Conservation (phyloP, 129 eudicot genomes). For the Apium graveolens region DNA sequence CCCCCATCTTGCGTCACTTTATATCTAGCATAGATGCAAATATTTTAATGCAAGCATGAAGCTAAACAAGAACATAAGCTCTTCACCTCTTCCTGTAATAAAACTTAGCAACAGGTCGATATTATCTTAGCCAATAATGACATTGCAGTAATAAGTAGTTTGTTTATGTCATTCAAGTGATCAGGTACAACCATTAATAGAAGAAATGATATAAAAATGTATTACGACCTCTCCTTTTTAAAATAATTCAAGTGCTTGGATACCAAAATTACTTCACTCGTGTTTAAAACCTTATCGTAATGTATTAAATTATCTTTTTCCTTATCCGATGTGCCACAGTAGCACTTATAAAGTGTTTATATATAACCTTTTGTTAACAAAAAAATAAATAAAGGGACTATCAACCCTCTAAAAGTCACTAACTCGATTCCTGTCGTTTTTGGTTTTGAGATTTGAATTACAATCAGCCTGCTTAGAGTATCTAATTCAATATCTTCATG, state of each 20-base stretch:
- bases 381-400: background rate
- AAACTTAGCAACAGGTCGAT: background rate
- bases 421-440: background rate
- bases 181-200: background rate
- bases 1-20: background rate
- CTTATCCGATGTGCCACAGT: background rate
- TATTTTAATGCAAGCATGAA: background rate
- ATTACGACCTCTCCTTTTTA: background rate
- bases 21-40: background rate
- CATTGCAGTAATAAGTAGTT: background rate
- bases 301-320: background rate
- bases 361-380: background rate
- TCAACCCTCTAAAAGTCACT: background rate
- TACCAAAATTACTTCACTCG: background rate
- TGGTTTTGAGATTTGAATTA: background rate
- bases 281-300: background rate
- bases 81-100: background rate
- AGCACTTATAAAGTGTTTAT: background rate
- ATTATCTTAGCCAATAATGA: background rate
- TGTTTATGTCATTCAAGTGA: background rate
- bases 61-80: background rate
- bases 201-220: too few species aligned
- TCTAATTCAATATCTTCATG: background rate
- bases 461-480: background rate
- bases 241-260: background rate